Percentiles rank a stretch among this genome's conserved stretches.
These are phyloP conservation scores for Wickerhamiella pararugosa DNA, from an alignment of 1,139 yeast genomes.

Conservation along the genomic window DNA sequence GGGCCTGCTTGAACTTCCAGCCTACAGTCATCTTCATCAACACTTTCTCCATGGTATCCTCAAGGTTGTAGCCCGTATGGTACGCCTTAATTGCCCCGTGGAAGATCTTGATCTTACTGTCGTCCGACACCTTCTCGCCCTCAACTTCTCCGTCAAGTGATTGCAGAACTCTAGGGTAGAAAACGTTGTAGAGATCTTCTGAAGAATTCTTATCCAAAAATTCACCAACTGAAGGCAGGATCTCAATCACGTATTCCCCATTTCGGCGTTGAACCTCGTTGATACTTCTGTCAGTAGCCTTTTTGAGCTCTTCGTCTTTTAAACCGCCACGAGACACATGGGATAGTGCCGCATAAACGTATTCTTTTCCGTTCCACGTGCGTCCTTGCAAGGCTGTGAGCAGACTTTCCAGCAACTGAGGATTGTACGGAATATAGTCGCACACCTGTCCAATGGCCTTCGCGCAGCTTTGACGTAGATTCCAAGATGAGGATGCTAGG, in stretches of 20 bases:
- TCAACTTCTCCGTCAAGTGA: conserved; percentile 16
- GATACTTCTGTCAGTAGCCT: conserved; percentile 32
- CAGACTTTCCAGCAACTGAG: conserved; percentile 38
- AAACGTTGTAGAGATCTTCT: conserved; percentile 23
- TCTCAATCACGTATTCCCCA: conserved; percentile 39
- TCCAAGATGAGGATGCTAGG: conserved; percentile 45
- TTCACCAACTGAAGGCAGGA: conserved; percentile 18
- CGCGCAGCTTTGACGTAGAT: conserved; percentile 58
- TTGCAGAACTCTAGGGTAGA: conserved; percentile 23
- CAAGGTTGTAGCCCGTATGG: conserved; percentile 19
- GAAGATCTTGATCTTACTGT: conserved; percentile 7
- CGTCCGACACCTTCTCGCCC: conserved; percentile 17
- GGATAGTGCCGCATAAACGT: conserved; percentile 55
- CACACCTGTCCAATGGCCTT: conserved; percentile 51
- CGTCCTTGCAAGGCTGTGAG: conserved; percentile 58
- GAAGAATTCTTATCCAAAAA: conserved; percentile 20
- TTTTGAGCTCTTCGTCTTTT: conserved; percentile 15
- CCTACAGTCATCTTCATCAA: conserved; percentile 7
- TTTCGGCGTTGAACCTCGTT: conserved; percentile 58
- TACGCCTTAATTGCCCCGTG: conserved; percentile 13
- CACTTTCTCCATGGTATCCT: conserved; percentile 16
- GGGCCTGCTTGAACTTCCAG: conserved; percentile 26
- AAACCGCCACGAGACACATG: conserved; percentile 31
- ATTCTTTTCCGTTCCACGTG: conserved; percentile 81
- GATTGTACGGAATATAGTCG: conserved; percentile 16